A percentile compares a stretch with the other conserved stretches of the same genome.
Conservation (phyloP, 306 rosid species). For the Cucurbita moschata region DNA sequence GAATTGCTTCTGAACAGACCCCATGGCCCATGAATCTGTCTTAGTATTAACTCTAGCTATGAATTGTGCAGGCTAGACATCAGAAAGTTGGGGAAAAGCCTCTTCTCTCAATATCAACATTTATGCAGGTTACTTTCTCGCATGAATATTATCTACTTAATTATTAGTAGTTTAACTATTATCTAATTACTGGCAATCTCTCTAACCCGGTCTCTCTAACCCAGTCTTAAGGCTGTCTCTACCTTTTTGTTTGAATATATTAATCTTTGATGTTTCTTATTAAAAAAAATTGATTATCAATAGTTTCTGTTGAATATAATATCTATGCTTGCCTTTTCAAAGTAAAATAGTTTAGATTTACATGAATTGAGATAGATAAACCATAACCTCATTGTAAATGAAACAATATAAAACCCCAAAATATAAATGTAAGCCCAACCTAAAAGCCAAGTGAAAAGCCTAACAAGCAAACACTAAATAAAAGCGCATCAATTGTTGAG, state of each 20-base stretch:
- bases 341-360: background rate
- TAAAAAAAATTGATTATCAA: background rate
- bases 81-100: constrained; percentile 98
- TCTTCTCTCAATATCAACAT: constrained; percentile 77
- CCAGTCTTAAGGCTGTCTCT: too few species aligned
- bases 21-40: background rate
- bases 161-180: background rate
- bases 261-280: too few species aligned
- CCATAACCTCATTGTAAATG: background rate
- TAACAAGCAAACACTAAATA: background rate
- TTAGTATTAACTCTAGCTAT: background rate
- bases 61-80: constrained; percentile 74
- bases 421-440: background rate
- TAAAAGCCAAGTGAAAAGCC: background rate
- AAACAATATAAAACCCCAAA: background rate
- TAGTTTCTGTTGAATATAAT: background rate
- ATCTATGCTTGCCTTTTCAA: background rate
- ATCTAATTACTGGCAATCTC: too few species aligned
- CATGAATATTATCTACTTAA: background rate
- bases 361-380: background rate
- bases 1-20: background rate
- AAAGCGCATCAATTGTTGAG: background rate
- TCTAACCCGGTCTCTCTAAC: too few species aligned
- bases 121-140: constrained; percentile 53
- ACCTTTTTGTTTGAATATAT: too few species aligned